Evolutionary conservation across 371 early-diverging fungal species (phyloP).

Genomic region (Fennellomyces sp.): DNA sequence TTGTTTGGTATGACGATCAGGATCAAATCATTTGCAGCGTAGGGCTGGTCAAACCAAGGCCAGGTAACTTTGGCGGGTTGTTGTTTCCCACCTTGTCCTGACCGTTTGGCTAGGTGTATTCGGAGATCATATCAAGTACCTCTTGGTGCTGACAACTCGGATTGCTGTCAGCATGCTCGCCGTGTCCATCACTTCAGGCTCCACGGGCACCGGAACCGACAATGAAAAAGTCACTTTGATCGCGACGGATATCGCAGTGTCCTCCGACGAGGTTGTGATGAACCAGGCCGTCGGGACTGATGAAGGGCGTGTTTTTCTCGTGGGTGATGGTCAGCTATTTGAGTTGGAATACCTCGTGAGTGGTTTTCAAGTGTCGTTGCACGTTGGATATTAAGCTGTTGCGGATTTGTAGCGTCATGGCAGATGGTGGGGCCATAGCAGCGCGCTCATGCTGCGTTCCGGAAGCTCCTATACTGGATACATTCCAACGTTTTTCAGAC

Average conservation of each 20-base stretch:
- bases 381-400: neutral
- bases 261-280: slow-evolving; percentile 79
- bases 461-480: slow-evolving; percentile 46
- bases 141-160: slow-evolving; percentile 83
- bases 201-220: neutral
- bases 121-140: slow-evolving; percentile 72
- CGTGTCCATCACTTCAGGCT: slow-evolving; percentile 32
- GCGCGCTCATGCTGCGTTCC: slow-evolving; percentile 71
- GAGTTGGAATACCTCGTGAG: slow-evolving; percentile 81
- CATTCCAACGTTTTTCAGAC: slow-evolving; percentile 62
- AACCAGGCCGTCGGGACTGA: slow-evolving; percentile 68
- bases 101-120: slow-evolving; percentile 62
- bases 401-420: neutral
- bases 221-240: slow-evolving; percentile 46
- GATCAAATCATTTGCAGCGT: slow-evolving; percentile 85
- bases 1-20: slow-evolving; percentile 79
- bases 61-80: slow-evolving; percentile 38
- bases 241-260: slow-evolving; percentile 70
- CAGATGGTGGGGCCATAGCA: slow-evolving; percentile 71
- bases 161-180: slow-evolving; percentile 79
- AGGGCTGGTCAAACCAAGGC: slow-evolving; percentile 73
- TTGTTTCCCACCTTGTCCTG: neutral
- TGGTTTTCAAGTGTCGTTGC: neutral
- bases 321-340: slow-evolving; percentile 83
- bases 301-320: slow-evolving; percentile 82